These are phyloP conservation scores for Calocybe gangraenosa DNA, from an alignment of 768 basidiomycete species.

Conservation along the genomic window DNA sequence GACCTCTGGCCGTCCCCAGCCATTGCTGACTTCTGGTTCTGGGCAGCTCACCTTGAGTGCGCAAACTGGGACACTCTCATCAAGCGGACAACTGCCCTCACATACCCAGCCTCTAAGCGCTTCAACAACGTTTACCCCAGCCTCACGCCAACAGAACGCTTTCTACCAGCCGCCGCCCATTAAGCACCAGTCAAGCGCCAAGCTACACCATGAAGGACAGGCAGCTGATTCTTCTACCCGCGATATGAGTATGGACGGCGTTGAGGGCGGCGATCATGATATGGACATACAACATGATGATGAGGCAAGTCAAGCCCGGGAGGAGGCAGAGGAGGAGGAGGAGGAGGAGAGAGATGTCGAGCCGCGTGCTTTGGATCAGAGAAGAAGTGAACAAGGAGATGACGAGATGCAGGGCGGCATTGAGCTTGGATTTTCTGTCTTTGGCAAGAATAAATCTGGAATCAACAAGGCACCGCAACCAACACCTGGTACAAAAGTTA, in stretches of 20 bases:
- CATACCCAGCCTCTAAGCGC: conserved; percentile 1
- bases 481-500: conserved; percentile 10
- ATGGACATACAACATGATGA: background rate
- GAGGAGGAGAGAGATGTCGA: conserved; percentile 7
- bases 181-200: conserved; percentile 25
- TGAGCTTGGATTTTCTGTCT: conserved; percentile 19
- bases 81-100: background rate
- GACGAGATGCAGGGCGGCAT: conserved; percentile 10
- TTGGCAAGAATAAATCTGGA: conserved; percentile 18
- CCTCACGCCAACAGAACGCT: conserved; percentile 55
- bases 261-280: conserved; percentile 9
- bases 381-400: conserved; percentile 2
- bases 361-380: too few species aligned
- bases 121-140: conserved; percentile 37
- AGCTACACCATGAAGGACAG: conserved; percentile 25
- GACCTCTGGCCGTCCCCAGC: background rate
- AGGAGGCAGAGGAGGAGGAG: conserved; percentile 11
- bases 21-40: conserved; percentile 2
- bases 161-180: conserved; percentile 55
- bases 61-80: too few species aligned
- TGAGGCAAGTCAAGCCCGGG: conserved; percentile 11
- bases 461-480: conserved; percentile 6
- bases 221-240: conserved; percentile 8
- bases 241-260: conserved; percentile 3
- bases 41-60: background rate